A percentile compares a stretch with the other conserved stretches of the same genome.
Evolutionary conservation across 768 basidiomycete genomes (phyloP).

Genomic region (Pisolithus marmoratus): DNA sequence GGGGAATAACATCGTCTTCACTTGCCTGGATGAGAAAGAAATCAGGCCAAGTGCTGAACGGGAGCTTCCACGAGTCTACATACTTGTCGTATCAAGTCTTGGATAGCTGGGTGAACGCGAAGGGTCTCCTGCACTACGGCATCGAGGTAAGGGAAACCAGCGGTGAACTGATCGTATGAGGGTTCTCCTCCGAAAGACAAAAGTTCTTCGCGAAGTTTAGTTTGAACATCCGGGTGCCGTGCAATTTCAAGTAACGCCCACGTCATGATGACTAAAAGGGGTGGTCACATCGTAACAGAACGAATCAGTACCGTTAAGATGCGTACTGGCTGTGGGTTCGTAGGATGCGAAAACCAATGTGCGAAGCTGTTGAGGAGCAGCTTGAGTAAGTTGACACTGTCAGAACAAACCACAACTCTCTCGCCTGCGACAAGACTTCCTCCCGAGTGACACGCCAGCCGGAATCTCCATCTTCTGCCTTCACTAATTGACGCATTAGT

Average conservation of each 20-base stretch:
- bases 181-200: slow-evolving; percentile 39
- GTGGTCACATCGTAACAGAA: not conserved
- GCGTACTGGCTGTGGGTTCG: slow-evolving; percentile 17
- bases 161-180: slow-evolving; percentile 47
- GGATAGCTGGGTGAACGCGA: slow-evolving; percentile 37
- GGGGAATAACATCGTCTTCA: slow-evolving; percentile 54
- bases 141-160: slow-evolving; percentile 49
- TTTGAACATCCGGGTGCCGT: slow-evolving; percentile 39
- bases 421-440: slow-evolving; percentile 23
- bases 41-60: not conserved
- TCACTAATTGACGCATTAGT: slow-evolving; percentile 22
- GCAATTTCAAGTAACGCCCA: slow-evolving; percentile 56
- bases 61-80: not conserved
- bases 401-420: not conserved
- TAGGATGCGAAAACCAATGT: slow-evolving; percentile 15
- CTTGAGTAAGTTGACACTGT: not conserved
- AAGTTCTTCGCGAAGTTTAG: slow-evolving; percentile 45
- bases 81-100: slow-evolving; percentile 12
- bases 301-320: not conserved
- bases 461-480: slow-evolving; percentile 25
- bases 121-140: slow-evolving; percentile 42
- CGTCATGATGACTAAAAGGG: slow-evolving; percentile 11
- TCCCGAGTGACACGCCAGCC: slow-evolving; percentile 19
- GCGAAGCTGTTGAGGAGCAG: slow-evolving; percentile 9
- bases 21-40: slow-evolving; percentile 28